Conservation (phyloP, 2,329 filamentous ascomycete species). For the Albifimbria verrucaria region DNA sequence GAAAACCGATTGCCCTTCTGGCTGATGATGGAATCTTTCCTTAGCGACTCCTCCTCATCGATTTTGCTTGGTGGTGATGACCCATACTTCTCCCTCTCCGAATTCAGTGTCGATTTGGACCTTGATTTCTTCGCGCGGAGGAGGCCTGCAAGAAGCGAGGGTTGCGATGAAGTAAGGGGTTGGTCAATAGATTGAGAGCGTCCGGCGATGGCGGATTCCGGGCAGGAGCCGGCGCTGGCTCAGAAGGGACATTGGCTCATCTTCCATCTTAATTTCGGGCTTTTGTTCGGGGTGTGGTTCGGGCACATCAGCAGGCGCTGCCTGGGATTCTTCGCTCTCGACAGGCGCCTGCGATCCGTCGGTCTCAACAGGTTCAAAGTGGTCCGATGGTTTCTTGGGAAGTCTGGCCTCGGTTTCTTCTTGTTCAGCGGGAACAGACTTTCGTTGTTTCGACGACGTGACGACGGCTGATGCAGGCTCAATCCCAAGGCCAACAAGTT, state of each 20-base stretch:
- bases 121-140: constrained; percentile 44
- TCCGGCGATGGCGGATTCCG: not conserved
- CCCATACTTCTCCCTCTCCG: constrained; percentile 35
- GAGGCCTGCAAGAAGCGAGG: constrained; percentile 31
- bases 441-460: constrained; percentile 52
- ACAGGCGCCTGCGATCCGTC: not conserved
- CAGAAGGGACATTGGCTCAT: too few species aligned
- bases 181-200: not conserved
- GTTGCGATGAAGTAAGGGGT: constrained; percentile 1
- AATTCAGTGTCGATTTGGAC: constrained; percentile 46
- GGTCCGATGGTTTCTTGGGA: constrained; percentile 18
- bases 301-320: not conserved
- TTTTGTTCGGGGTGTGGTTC: not conserved
- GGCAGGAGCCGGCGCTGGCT: not conserved
- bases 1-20: constrained; percentile 42
- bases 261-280: not conserved
- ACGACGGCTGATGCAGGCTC: constrained; percentile 53
- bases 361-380: constrained; percentile 28
- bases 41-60: constrained; percentile 47
- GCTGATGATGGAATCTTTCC: constrained; percentile 54
- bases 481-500: constrained; percentile 53
- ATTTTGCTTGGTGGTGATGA: constrained; percentile 34
- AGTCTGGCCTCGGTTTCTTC: constrained; percentile 17
- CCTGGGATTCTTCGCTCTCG: constrained; percentile 6
- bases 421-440: constrained; percentile 12